phyloP scores from a whole-genome alignment of 2,329 filamentous ascomycete genomes.

The Fusarium pseudocircinatum region DNA sequence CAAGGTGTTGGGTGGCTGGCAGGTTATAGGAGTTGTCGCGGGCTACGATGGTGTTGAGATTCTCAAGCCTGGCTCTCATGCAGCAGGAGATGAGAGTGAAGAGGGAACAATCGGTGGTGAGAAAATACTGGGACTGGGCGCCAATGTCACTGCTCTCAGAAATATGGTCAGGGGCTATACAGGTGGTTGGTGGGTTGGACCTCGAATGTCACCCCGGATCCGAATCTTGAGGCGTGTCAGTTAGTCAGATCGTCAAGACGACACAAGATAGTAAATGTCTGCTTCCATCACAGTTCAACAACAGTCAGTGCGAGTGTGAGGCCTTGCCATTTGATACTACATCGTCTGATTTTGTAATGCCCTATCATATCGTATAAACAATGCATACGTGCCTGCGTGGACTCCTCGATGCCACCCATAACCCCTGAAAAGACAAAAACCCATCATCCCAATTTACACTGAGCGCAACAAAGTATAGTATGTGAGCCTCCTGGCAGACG shows the following conservation, averaged over 20 bases:
- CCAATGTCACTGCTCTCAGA: conserved; percentile 51
- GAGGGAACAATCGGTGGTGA: conserved; percentile 20
- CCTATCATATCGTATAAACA: conserved; percentile 31
- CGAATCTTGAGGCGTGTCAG: conserved; percentile 55
- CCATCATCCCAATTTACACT: conserved; percentile 13
- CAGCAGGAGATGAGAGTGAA: conserved; percentile 1
- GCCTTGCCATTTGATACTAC: background rate
- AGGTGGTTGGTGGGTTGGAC: conserved; percentile 73
- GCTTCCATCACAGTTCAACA: background rate
- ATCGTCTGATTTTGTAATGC: conserved; percentile 24
- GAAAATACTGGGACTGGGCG: conserved; percentile 58
- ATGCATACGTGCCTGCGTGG: conserved; percentile 26
- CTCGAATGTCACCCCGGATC: conserved; percentile 66
- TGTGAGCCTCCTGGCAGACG: background rate
- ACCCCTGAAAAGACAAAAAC: conserved; percentile 15
- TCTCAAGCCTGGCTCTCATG: conserved; percentile 56
- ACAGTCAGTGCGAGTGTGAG: background rate
- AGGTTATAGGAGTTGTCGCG: conserved; percentile 64
- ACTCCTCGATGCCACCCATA: conserved; percentile 26
- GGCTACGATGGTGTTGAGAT: conserved; percentile 69
- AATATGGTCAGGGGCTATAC: conserved; percentile 56
- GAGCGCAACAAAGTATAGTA: conserved; percentile 17
- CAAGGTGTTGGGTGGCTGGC: conserved; percentile 62
- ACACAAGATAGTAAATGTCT: background rate
- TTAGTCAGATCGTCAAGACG: background rate